phyloP scores from a whole-genome alignment of 768 basidiomycete genomes.

The Suillus weaverae region DNA sequence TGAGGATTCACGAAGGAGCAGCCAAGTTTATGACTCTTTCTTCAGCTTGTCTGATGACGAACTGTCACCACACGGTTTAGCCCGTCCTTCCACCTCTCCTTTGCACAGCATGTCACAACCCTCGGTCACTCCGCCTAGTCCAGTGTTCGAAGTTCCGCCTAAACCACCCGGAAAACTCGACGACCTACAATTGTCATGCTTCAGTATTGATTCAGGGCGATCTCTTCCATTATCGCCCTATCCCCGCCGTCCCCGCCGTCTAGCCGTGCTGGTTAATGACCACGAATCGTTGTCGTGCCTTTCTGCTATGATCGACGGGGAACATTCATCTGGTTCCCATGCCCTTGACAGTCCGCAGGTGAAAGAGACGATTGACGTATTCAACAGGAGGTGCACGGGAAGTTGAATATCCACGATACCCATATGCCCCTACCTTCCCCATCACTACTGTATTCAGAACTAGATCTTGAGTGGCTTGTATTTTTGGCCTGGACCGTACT shows the following conservation, averaged over 20 bases:
- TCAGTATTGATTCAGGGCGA: neutral
- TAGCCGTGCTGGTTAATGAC: constrained; percentile 42
- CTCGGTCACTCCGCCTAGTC: constrained; percentile 33
- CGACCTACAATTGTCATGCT: neutral
- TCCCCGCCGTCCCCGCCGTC: constrained; percentile 36
- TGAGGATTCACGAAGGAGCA: neutral
- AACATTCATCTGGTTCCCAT: constrained; percentile 17
- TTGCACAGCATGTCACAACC: constrained; percentile 29
- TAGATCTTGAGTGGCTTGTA: neutral
- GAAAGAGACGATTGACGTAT: constrained; percentile 21
- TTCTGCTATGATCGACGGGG: constrained; percentile 38
- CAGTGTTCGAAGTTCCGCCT: constrained; percentile 14
- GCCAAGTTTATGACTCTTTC: constrained; percentile 8
- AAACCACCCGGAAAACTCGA: neutral
- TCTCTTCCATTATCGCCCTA: neutral
- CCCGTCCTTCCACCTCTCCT: constrained; percentile 37
- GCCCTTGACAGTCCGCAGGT: constrained; percentile 31
- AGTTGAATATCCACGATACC: neutral
- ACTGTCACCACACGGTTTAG: constrained; percentile 7
- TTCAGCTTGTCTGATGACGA: constrained; percentile 12
- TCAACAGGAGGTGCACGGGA: constrained; percentile 1
- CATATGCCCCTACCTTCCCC: neutral
- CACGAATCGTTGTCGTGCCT: constrained; percentile 34
- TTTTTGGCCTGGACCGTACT: neutral
- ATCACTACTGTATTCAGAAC: neutral